Percentiles rank a stretch among this genome's conserved stretches.
Conservation (phyloP, 441 rosid species). For the Melastoma candidum region DNA sequence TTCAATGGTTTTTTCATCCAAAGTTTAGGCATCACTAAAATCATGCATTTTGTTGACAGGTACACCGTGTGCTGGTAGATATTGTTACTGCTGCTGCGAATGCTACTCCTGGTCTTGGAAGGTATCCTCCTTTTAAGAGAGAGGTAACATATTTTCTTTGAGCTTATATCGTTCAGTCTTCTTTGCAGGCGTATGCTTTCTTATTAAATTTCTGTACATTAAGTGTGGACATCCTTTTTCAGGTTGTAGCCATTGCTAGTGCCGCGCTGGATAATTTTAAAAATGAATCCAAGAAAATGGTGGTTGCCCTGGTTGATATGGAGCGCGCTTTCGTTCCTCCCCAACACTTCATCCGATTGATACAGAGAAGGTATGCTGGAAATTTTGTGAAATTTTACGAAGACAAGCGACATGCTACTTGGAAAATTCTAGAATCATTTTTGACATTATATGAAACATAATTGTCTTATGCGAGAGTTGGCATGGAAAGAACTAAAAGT, state of each 20-base stretch:
- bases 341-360: constrained; percentile 91
- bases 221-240: constrained; percentile 5
- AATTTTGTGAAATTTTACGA: not conserved
- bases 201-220: constrained; percentile 13
- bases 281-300: constrained; percentile 86
- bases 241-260: constrained; percentile 87
- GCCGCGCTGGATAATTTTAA: constrained; percentile 82
- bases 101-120: constrained; percentile 93
- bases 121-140: constrained; percentile 95
- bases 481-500: no score
- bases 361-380: constrained; percentile 69
- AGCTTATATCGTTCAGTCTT: constrained; percentile 12
- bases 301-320: constrained; percentile 94
- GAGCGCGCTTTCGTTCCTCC: constrained; percentile 99
- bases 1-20: constrained; percentile 4
- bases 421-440: no score
- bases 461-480: no score
- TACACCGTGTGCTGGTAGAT: constrained; percentile 85
- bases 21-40: no score
- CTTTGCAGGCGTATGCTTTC: constrained; percentile 5
- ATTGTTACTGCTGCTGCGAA: constrained; percentile 78
- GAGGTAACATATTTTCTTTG: constrained; percentile 38
- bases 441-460: no score
- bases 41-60: constrained; percentile 27
- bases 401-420: no score